A percentile compares a stretch with the other conserved stretches of the same genome.
These are phyloP conservation scores for Fusarium kyushuense DNA, from an alignment of 2,329 filamentous ascomycete genomes.

Conservation along the genomic window DNA sequence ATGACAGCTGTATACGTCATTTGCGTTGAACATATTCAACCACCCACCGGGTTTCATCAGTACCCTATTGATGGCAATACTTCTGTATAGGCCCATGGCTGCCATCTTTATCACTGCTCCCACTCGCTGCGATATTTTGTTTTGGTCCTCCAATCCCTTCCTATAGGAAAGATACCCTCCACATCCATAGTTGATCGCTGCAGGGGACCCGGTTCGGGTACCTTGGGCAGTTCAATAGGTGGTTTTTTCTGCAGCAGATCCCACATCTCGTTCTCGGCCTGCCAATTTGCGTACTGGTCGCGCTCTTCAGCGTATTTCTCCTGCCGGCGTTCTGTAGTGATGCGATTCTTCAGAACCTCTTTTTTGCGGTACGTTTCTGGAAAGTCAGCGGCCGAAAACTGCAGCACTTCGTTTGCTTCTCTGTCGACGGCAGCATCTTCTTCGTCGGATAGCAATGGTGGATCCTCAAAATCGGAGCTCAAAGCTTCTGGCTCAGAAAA, in stretches of 20 bases:
- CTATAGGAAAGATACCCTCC: conserved; percentile 54
- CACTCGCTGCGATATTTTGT: conserved; percentile 57
- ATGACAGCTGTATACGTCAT: conserved; percentile 9
- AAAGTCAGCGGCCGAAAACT: conserved; percentile 57
- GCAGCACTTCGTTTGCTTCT: conserved; percentile 59
- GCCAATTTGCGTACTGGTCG: conserved; percentile 56
- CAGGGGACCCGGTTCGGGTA: conserved; percentile 47
- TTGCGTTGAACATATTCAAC: not conserved
- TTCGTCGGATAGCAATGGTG: conserved; percentile 30
- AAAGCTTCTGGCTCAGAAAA: conserved; percentile 24
- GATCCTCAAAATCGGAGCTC: conserved; percentile 35
- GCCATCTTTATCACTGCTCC: conserved; percentile 50
- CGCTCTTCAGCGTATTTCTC: conserved; percentile 59
- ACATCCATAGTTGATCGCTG: conserved; percentile 50
- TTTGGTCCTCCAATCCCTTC: conserved; percentile 56
- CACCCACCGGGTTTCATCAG: not conserved
- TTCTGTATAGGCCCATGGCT: not conserved
- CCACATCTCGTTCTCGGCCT: conserved; percentile 62
- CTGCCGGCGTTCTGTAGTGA: conserved; percentile 57
- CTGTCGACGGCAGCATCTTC: conserved; percentile 50
- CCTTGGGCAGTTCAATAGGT: conserved; percentile 51
- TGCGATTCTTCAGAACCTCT: conserved; percentile 53
- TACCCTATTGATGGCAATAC: not conserved
- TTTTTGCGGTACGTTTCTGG: conserved; percentile 54
- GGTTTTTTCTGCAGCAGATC: conserved; percentile 56